Percentiles rank a stretch among this genome's conserved stretches.
Evolutionary conservation across 2,329 filamentous ascomycete species (phyloP).

Genomic region (Penicillium corylophilum): DNA sequence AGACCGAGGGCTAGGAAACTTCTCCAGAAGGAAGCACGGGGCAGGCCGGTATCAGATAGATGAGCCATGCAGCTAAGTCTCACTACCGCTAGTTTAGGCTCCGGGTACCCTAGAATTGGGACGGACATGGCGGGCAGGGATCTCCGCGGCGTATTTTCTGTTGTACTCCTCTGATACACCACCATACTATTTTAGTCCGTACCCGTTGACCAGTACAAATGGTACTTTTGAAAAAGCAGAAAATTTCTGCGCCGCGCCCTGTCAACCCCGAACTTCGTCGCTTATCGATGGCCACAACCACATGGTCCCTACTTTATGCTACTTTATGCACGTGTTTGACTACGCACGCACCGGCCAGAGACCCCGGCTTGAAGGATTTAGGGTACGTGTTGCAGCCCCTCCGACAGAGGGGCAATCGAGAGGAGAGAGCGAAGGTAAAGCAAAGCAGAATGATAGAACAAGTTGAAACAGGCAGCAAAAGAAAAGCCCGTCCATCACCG

Average conservation of each 20-base stretch:
- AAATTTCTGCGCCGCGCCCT: not conserved
- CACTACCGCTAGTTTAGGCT: constrained; percentile 7
- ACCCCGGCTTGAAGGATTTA: constrained; percentile 5
- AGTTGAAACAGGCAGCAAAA: not conserved
- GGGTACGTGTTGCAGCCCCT: not conserved
- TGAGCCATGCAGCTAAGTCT: constrained; percentile 13
- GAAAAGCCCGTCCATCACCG: no score
- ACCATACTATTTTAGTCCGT: no score
- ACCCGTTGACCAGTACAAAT: no score
- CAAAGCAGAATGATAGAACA: not conserved
- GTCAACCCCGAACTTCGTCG: not conserved
- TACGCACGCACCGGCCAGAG: constrained; percentile 13
- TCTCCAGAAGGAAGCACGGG: constrained; percentile 4
- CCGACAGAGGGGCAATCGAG: constrained; percentile 1
- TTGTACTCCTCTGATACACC: not conserved
- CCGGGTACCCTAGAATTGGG: constrained; percentile 16
- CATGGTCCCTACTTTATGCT: not conserved
- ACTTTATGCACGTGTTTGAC: constrained; percentile 10
- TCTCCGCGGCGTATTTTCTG: constrained; percentile 19
- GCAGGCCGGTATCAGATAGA: constrained; percentile 21
- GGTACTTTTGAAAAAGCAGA: not conserved
- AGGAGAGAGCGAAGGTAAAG: not conserved
- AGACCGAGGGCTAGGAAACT: not conserved
- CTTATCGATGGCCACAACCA: not conserved
- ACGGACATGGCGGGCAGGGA: constrained; percentile 17